Conservation (phyloP, 108 stramenopile species). For the Cyclotella kingstonii region DNA sequence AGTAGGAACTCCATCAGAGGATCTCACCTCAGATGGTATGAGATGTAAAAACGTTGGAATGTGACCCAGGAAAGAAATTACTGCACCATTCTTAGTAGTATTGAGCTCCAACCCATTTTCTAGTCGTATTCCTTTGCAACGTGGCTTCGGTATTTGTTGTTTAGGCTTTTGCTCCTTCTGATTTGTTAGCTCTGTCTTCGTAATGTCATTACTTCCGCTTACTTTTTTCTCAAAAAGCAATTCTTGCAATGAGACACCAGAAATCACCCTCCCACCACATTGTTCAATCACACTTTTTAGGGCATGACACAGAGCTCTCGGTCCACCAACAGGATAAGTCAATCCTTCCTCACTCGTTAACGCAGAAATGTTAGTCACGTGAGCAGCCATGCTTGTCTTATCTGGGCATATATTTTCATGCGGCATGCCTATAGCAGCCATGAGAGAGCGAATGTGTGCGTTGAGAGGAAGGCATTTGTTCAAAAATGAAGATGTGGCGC, state of each 20-base stretch:
- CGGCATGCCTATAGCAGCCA: conserved; percentile 84
- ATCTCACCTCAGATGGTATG: conserved; percentile 63
- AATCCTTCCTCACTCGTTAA: conserved; percentile 72
- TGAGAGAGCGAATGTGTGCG: conserved; percentile 71
- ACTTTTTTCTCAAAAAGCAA: conserved; percentile 63
- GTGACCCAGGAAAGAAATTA: conserved; percentile 73
- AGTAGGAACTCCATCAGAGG: conserved; percentile 63
- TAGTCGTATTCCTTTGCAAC: conserved; percentile 59
- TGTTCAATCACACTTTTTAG: conserved; percentile 75
- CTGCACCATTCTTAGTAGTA: conserved; percentile 31
- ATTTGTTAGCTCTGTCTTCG: too few species aligned
- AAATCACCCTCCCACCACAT: conserved; percentile 70
- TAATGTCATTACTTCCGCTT: too few species aligned
- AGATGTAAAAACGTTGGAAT: conserved; percentile 81
- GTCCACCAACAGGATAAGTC: conserved; percentile 86
- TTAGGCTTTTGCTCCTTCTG: conserved; percentile 6
- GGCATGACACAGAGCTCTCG: conserved; percentile 78
- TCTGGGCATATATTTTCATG: conserved; percentile 77
- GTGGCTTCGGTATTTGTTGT: conserved; percentile 8
- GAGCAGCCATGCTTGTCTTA: conserved; percentile 82
- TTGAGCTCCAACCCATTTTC: conserved; percentile 48
- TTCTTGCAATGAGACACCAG: conserved; percentile 55
- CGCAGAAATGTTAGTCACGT: conserved; percentile 70
- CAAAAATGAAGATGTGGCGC: conserved; percentile 66
- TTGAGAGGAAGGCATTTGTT: conserved; percentile 75